Evolutionary conservation across 78 protist species (phyloP), one percentile per base, ranked within the genome.

Genomic region (slime mould (Dictyostelium discoideum)): DNA sequence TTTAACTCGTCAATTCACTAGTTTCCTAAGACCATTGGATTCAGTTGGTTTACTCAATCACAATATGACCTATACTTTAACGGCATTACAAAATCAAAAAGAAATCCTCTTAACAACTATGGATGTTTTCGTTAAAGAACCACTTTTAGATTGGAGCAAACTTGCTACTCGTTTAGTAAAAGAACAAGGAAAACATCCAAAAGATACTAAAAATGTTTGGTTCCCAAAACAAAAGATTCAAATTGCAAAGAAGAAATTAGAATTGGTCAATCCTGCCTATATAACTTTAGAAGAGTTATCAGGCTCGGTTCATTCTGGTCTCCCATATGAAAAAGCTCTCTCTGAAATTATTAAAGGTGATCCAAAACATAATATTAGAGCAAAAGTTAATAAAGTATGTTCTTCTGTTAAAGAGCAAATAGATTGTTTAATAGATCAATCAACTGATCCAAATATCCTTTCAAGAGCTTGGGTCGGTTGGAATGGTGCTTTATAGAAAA

Each of bases 391-490:
- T 20, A 63, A 80, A 67, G 29, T 73, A 1, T 93, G 97, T 18
- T 22, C 86, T 8, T 74, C 86, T 20, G 92, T 85, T 20, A 96
- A 94, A 81, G 95, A 96, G 57, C 99, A 98, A 84, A 98, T 99
- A 3, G 98, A 94, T 24, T 92, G 97, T 57, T 92, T 99, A 18
- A 63, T 99, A 39, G 99, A 98, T 20, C 98, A 92, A 57, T 98
- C 99, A 9, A 98, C 99, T 1, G 99, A 99, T 46, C 96, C 96
- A 11, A 90, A 89, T 81, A 65, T 99, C 0, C 73, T 99, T 3
- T 97, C 97, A 11, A 85, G 98, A 42, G 80, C 97, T 9, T 99
- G 98, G 98, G 18, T 14, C 0, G 99, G 99, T 20, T 98, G 99
- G 99, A 60, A 60, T 63, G 87, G 87, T 37, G 54, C 69, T 1